Evolutionary conservation across 352 stramenopile species (phyloP).

Genomic region (Globisporangium cylindrosporum): DNA sequence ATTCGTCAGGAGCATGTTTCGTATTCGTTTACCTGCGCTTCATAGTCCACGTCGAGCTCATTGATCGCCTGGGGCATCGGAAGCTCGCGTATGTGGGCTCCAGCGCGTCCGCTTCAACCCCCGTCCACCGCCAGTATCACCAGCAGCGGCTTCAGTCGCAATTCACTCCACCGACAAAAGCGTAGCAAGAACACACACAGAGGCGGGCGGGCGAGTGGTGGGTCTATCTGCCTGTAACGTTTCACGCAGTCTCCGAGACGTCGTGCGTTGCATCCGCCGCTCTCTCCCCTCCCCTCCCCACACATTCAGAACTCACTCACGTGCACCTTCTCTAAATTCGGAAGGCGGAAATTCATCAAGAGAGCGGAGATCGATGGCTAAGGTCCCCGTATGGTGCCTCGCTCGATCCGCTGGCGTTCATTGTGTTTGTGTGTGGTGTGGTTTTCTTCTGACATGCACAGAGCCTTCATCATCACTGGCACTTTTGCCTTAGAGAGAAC

Average conservation of each 20-base stretch:
- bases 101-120: neutral
- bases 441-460: too few relatives aligned
- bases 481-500: too few relatives aligned
- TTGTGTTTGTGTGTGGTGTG: too few relatives aligned
- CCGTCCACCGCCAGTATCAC: neutral
- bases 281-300: too few relatives aligned
- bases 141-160: neutral
- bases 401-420: too few relatives aligned
- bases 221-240: neutral
- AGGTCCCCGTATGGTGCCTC: too few relatives aligned
- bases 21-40: constrained; percentile 43
- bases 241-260: neutral
- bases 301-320: neutral
- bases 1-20: neutral
- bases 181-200: neutral
- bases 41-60: constrained; percentile 64
- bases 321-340: neutral
- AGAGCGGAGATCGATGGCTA: too few relatives aligned
- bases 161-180: neutral
- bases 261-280: neutral
- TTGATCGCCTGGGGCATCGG: constrained; percentile 61
- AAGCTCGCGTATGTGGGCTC: neutral
- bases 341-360: constrained; percentile 7
- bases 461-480: too few relatives aligned
- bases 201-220: too few relatives aligned